Percentiles rank a stretch among this genome's conserved stretches.
Conservation (phyloP, 345 rosid species). For the Eutrema japonicum region DNA sequence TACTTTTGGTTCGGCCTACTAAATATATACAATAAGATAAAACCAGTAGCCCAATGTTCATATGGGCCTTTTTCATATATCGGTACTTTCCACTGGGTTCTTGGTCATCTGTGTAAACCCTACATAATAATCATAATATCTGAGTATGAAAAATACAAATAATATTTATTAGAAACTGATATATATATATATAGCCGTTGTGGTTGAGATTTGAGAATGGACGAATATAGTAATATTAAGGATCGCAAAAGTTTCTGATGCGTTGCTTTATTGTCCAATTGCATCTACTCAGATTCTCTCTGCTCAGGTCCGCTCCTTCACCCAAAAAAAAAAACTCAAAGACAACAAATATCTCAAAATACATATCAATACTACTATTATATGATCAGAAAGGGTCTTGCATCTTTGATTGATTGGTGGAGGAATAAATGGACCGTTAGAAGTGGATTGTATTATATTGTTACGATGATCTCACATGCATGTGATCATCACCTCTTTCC, state of each 20-base stretch:
- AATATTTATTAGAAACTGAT: neutral
- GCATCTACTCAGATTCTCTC: slow-evolving; percentile 20
- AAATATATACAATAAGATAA: neutral
- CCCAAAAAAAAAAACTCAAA: neutral
- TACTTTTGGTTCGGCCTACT: neutral
- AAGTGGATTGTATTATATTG: slow-evolving; percentile 23
- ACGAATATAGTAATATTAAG: slow-evolving; percentile 31
- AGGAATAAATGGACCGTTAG: slow-evolving; percentile 6
- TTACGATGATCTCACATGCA: slow-evolving; percentile 33
- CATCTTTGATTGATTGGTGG: neutral
- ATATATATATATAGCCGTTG: slow-evolving; percentile 11
- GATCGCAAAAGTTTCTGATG: slow-evolving; percentile 26
- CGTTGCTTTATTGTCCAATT: slow-evolving; percentile 25
- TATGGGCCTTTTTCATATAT: slow-evolving; percentile 22
- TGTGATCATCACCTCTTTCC: slow-evolving; percentile 31
- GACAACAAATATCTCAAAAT: too few relatives aligned
- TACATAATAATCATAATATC: neutral
- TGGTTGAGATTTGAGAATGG: slow-evolving; percentile 13
- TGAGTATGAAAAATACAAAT: neutral
- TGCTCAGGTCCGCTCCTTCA: slow-evolving; percentile 23
- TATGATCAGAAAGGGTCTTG: neutral
- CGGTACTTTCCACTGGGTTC: neutral
- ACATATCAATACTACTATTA: too few relatives aligned
- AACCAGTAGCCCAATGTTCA: slow-evolving; percentile 30
- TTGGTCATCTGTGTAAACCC: neutral